Percentiles rank a stretch among this genome's conserved stretches.
Conservation (phyloP, 805 yeast species). For the Starmerella davenportii region DNA sequence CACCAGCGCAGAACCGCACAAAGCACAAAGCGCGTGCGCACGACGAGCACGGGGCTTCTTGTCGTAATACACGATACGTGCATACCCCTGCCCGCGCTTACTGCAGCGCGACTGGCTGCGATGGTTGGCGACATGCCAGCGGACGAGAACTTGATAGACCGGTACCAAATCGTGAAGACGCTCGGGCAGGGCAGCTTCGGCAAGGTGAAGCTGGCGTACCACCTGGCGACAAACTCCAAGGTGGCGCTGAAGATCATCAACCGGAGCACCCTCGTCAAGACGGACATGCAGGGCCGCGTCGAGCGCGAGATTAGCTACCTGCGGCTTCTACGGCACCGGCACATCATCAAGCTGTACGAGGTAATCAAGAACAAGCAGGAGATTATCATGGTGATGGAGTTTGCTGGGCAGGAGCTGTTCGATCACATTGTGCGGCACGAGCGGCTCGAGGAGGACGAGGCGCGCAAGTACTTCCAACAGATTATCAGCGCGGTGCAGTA, state of each 20-base stretch:
- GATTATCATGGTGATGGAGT: conserved; percentile 92
- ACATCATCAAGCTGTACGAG: conserved; percentile 85
- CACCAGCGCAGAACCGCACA: no score
- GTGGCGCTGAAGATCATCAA: conserved; percentile 90
- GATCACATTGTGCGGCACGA: conserved; percentile 92
- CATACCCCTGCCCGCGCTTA: no score
- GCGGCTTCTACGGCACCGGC: conserved; percentile 80
- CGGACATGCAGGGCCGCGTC: conserved; percentile 92
- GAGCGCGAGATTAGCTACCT: conserved; percentile 87
- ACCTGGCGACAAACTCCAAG: conserved; percentile 73
- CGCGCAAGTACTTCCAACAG: conserved; percentile 85
- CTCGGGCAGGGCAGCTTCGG: conserved; percentile 95
- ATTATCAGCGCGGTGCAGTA: conserved; percentile 92
- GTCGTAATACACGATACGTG: no score
- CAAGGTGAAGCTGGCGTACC: conserved; percentile 81
- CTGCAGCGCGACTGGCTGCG: no score
- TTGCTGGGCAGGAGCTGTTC: conserved; percentile 88
- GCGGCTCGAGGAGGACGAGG: conserved; percentile 80
- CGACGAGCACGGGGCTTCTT: no score
- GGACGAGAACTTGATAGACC: conserved; percentile 46
- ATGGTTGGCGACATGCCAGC: no score
- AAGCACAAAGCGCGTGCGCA: no score
- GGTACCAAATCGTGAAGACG: conserved; percentile 81
- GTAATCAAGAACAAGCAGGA: conserved; percentile 91
- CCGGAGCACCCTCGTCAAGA: conserved; percentile 75